Evolutionary conservation across 129 eudicot genomes (phyloP).

Genomic region (Logfia minima): DNA sequence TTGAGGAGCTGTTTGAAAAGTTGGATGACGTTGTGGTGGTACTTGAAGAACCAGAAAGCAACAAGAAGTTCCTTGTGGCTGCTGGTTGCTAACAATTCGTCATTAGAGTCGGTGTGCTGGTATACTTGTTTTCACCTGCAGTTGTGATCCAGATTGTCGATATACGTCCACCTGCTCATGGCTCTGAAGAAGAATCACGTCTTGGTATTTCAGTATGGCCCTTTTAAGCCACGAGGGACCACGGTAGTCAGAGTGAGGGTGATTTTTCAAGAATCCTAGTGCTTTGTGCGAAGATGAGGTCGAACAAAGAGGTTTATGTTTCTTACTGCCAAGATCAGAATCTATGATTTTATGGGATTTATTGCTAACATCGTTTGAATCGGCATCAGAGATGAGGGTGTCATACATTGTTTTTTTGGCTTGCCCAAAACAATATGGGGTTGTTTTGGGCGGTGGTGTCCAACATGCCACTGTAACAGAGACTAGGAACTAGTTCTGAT

Average conservation of each 20-base stretch:
- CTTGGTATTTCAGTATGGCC: slow-evolving; percentile 4
- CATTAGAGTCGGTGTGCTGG: not conserved
- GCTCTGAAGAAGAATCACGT: slow-evolving; percentile 9
- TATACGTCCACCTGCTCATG: not conserved
- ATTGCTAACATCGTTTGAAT: not conserved
- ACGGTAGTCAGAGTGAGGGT: not conserved
- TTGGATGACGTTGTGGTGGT: slow-evolving; percentile 71
- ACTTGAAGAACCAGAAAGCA: slow-evolving; percentile 68
- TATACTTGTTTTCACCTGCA: not conserved
- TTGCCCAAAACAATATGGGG: not conserved
- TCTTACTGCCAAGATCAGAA: not conserved
- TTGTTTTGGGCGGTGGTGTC: slow-evolving; percentile 1
- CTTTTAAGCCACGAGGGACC: not conserved
- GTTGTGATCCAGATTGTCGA: not conserved
- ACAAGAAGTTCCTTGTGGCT: slow-evolving; percentile 67
- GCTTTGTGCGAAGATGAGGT: not conserved
- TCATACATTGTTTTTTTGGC: not conserved
- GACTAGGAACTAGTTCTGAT: not conserved
- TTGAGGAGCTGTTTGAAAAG: slow-evolving; percentile 85
- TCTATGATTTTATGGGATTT: not conserved
- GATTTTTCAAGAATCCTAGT: not conserved
- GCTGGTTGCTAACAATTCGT: slow-evolving; percentile 39
- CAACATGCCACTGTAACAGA: not conserved
- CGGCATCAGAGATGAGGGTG: not conserved
- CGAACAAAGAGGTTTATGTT: slow-evolving; percentile 3